These are phyloP conservation scores for Solanum chmielewskii DNA, from an alignment of 257 asterid genomes.

Conservation along the genomic window DNA sequence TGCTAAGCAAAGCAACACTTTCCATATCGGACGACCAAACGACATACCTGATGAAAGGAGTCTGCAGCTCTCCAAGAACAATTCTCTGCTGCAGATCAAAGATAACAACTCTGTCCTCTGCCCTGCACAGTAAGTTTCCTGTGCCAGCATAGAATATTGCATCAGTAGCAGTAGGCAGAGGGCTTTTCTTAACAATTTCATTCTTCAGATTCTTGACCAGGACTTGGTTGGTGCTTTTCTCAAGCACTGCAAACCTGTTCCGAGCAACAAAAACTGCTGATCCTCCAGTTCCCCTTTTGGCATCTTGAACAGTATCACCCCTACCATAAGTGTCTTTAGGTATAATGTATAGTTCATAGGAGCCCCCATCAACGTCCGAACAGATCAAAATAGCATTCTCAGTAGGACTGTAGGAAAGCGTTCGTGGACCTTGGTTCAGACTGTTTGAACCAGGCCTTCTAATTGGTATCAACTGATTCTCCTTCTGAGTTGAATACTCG, in stretches of 20 bases:
- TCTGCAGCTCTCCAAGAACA: constrained; percentile 77
- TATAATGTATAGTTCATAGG: constrained; percentile 71
- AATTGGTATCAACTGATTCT: constrained; percentile 75
- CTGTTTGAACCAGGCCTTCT: constrained; percentile 84
- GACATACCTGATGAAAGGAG: constrained; percentile 74
- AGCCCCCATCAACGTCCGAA: constrained; percentile 87
- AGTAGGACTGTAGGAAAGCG: constrained; percentile 89
- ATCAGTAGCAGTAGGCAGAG: constrained; percentile 71
- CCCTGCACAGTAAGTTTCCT: constrained; percentile 85
- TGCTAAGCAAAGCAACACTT: constrained; percentile 88
- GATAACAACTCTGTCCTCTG: constrained; percentile 88
- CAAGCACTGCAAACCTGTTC: constrained; percentile 92
- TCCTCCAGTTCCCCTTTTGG: constrained; percentile 82
- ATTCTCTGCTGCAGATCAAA: constrained; percentile 90
- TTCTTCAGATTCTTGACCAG: constrained; percentile 71
- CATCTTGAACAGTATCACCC: constrained; percentile 81
- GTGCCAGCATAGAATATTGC: constrained; percentile 96
- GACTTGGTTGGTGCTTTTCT: constrained; percentile 73
- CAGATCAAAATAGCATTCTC: constrained; percentile 87
- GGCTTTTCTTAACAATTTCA: constrained; percentile 62
- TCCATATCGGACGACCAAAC: constrained; percentile 98
- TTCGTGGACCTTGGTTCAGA: constrained; percentile 78
- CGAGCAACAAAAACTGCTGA: constrained; percentile 93
- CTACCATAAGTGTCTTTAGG: constrained; percentile 81
- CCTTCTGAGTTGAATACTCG: constrained; percentile 85